Evolutionary conservation across 139 green algal species (phyloP).

Genomic region (Chlorella sorokiniana): DNA sequence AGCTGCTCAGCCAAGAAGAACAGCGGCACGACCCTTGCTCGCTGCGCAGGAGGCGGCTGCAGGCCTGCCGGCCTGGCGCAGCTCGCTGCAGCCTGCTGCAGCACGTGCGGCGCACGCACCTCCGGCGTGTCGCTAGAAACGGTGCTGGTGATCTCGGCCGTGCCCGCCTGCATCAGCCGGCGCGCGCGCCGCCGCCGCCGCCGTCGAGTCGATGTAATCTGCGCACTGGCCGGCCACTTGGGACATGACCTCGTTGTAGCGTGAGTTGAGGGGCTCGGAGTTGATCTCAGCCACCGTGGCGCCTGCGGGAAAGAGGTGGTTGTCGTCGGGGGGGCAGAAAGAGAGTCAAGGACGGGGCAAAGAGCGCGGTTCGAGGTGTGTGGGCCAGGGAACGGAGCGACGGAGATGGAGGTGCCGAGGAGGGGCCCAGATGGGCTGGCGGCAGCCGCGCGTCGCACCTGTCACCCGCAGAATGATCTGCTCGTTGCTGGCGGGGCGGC

Average conservation of each 20-base stretch:
- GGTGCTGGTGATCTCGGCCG: neutral
- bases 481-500: neutral
- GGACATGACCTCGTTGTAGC: constrained; percentile 5
- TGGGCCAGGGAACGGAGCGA: too few species aligned
- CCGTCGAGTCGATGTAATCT: neutral
- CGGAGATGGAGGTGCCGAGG: too few species aligned
- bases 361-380: too few species aligned
- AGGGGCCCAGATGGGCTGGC: too few species aligned
- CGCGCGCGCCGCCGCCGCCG: neutral
- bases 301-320: neutral
- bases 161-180: neutral
- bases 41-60: too few species aligned
- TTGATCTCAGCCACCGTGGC: constrained; percentile 7
- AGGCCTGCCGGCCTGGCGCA: too few species aligned
- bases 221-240: neutral
- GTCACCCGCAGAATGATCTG: neutral
- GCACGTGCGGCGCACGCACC: too few species aligned
- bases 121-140: neutral
- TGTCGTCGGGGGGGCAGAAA: too few species aligned
- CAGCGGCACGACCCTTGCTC: too few species aligned
- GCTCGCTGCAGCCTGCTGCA: too few species aligned
- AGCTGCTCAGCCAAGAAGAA: too few species aligned
- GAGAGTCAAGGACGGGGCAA: too few species aligned
- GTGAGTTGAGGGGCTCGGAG: neutral
- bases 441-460: neutral